phyloP scores from a whole-genome alignment of 2,329 filamentous ascomycete species.

The Stenocarpella maydis region DNA sequence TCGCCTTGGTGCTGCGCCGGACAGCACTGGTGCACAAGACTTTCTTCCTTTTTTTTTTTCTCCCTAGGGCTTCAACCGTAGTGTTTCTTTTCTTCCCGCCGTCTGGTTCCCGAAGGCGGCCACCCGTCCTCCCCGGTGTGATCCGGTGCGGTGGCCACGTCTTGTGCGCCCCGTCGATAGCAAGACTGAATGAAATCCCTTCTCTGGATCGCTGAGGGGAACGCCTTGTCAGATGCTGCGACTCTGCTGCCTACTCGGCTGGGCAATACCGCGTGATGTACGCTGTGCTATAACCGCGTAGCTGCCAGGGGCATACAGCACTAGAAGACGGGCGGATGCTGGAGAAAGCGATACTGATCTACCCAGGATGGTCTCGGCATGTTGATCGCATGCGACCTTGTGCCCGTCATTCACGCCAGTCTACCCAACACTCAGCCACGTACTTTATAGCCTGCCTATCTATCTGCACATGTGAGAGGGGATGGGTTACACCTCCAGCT shows the following conservation, averaged over 20 bases:
- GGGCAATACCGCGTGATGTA: neutral
- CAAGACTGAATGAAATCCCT: neutral
- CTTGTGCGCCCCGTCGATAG: neutral
- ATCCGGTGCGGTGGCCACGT: conserved; percentile 10
- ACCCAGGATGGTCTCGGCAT: neutral
- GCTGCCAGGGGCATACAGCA: too few species aligned
- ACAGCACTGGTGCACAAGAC: neutral
- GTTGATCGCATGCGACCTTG: neutral
- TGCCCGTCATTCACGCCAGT: neutral
- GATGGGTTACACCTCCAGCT: neutral
- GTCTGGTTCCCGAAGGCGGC: neutral
- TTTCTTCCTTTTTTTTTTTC: too few species aligned
- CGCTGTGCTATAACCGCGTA: neutral
- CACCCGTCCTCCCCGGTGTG: neutral
- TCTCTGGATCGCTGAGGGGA: neutral
- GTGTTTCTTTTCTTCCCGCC: neutral
- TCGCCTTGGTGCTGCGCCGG: neutral
- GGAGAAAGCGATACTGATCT: too few species aligned
- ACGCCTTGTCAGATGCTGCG: neutral
- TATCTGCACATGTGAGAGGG: neutral
- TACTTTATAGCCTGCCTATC: neutral
- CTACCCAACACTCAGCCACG: neutral
- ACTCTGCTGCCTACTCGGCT: conserved; percentile 11
- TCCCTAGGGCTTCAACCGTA: neutral
- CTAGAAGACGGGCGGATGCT: too few species aligned